These are phyloP conservation scores for Pleurotus sapidus DNA, from an alignment of 768 basidiomycete genomes.

Conservation along the genomic window DNA sequence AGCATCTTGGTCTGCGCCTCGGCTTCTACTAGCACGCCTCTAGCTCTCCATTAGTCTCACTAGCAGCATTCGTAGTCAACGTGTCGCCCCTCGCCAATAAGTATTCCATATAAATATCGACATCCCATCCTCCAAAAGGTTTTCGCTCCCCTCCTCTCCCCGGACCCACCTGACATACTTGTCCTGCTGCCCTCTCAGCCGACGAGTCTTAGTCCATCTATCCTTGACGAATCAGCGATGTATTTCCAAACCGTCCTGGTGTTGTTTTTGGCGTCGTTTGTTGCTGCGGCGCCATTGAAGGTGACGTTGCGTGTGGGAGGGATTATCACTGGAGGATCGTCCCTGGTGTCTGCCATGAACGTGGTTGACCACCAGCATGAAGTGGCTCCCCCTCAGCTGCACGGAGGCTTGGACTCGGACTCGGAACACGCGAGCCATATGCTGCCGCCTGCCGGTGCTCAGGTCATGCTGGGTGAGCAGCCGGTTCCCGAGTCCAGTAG, in stretches of 20 bases:
- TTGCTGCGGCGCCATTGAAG: conserved; percentile 2
- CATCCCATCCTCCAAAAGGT: background rate
- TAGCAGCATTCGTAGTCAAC: background rate
- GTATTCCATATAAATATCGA: background rate
- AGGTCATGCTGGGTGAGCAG: background rate
- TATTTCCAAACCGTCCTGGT: conserved; percentile 1
- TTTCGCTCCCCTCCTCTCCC: conserved; percentile 1
- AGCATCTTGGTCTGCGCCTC: background rate
- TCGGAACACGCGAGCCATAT: conserved; percentile 6
- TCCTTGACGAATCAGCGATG: background rate
- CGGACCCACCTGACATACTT: background rate
- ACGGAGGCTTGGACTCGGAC: conserved; percentile 6
- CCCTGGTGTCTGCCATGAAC: background rate
- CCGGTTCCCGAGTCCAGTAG: background rate
- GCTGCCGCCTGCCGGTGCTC: conserved; percentile 4
- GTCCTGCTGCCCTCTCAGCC: background rate
- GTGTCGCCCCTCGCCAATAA: background rate
- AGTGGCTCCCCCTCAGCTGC: background rate
- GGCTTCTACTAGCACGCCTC: conserved; percentile 6
- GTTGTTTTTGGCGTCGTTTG: conserved; percentile 6
- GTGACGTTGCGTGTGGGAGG: conserved; percentile 3
- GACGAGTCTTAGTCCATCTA: background rate
- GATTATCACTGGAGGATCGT: background rate
- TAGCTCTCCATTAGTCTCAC: conserved; percentile 1
- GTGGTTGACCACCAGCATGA: background rate